phyloP scores from a whole-genome alignment of 2,329 filamentous ascomycete genomes.

The Cladosporium phlei region DNA sequence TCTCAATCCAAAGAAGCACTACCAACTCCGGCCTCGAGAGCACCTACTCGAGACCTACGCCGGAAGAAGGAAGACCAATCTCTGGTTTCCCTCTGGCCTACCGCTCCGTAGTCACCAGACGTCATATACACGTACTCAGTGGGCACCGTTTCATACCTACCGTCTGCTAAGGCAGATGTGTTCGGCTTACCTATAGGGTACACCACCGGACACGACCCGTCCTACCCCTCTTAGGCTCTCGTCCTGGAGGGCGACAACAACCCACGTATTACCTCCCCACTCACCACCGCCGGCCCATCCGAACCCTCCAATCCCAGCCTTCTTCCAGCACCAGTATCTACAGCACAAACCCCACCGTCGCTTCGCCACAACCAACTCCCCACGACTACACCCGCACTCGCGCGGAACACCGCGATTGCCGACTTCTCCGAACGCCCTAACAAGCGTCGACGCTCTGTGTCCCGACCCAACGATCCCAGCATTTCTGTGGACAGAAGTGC shows the following conservation, averaged over 20 bases:
- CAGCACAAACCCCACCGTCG: constrained; percentile 21
- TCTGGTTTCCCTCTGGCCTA: no score
- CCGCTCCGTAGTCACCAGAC: neutral
- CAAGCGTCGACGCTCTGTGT: constrained; percentile 29
- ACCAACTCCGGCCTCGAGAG: neutral
- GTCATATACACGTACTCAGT: neutral
- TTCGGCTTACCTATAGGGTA: constrained; percentile 6
- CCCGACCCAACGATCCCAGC: constrained; percentile 20
- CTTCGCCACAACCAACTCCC: constrained; percentile 16
- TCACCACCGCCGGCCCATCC: constrained; percentile 31
- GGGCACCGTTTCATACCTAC: neutral
- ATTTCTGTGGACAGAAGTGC: constrained; percentile 25
- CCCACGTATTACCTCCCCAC: constrained; percentile 20
- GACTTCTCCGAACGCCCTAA: constrained; percentile 25
- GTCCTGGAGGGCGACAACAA: constrained; percentile 29
- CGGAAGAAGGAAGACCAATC: no score
- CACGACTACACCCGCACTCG: neutral
- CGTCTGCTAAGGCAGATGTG: constrained; percentile 10
- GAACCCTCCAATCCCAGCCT: constrained; percentile 19
- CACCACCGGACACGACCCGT: constrained; percentile 14
- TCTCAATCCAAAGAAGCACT: constrained; percentile 1
- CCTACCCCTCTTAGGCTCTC: constrained; percentile 20
- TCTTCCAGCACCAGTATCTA: constrained; percentile 30
- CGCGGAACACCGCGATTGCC: constrained; percentile 17
- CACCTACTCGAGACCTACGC: neutral